Percentiles rank a stretch among this genome's conserved stretches.
Evolutionary conservation across 208 protist genomes (phyloP).

Genomic region (Wallacemonas sp.): DNA sequence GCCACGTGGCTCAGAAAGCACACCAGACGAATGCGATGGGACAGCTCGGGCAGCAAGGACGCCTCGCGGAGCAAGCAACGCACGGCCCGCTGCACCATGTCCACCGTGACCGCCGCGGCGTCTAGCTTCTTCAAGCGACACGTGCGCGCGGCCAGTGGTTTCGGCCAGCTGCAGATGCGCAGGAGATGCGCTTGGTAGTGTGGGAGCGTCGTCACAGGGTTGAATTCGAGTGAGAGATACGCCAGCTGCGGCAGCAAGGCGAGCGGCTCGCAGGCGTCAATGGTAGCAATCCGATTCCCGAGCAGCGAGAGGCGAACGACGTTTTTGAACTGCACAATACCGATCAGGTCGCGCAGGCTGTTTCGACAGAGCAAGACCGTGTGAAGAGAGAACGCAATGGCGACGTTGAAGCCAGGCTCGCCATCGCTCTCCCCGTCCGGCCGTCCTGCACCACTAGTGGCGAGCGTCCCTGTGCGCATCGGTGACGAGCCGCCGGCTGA

Average conservation of each 20-base stretch:
- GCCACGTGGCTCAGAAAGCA: constrained; percentile 59
- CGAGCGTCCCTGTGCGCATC: no score
- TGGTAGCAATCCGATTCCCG: constrained; percentile 66
- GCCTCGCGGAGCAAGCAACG: constrained; percentile 64
- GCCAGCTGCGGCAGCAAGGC: constrained; percentile 64
- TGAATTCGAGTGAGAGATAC: constrained; percentile 84
- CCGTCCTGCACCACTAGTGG: no score
- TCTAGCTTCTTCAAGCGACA: constrained; percentile 83
- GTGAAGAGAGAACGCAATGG: constrained; percentile 68
- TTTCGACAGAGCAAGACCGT: constrained; percentile 85
- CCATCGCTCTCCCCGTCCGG: background rate
- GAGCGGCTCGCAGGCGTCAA: constrained; percentile 84
- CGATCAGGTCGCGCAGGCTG: constrained; percentile 51
- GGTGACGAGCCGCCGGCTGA: no score
- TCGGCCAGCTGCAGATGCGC: constrained; percentile 76
- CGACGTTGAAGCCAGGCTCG: constrained; percentile 44
- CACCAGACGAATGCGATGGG: constrained; percentile 60
- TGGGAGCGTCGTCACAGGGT: constrained; percentile 73
- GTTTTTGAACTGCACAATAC: constrained; percentile 81
- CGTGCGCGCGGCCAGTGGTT: constrained; percentile 38
- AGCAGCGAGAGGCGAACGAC: constrained; percentile 80
- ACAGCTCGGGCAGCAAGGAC: constrained; percentile 60
- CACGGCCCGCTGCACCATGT: constrained; percentile 45
- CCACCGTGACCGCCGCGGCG: constrained; percentile 31
- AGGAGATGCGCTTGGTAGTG: constrained; percentile 85